A percentile compares a stretch with the other conserved stretches of the same genome.
Evolutionary conservation across 2,329 filamentous ascomycete genomes (phyloP).

Genomic region (Magnaporthiopsis incrustans): DNA sequence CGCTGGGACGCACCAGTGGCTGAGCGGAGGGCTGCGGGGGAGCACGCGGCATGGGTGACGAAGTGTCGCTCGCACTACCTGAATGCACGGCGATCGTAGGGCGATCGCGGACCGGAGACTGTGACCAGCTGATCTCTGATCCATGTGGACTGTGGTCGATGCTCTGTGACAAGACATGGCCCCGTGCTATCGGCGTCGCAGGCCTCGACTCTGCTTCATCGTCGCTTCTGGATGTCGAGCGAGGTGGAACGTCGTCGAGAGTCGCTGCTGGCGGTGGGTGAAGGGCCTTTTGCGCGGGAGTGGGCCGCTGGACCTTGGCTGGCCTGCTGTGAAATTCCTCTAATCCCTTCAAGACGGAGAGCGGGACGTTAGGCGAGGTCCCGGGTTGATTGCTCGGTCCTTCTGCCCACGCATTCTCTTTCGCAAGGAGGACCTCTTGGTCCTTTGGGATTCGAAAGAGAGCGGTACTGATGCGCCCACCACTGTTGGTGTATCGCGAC

Average conservation of each 20-base stretch:
- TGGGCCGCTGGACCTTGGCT: neutral
- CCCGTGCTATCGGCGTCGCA: neutral
- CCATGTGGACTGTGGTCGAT: neutral
- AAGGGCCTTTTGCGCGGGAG: too few species aligned
- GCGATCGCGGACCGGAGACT: neutral
- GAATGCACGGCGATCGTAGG: neutral
- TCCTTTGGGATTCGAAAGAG: constrained; percentile 27
- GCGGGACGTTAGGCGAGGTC: constrained; percentile 25
- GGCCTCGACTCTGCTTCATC: neutral
- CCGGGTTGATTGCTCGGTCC: constrained; percentile 17
- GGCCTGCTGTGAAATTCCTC: constrained; percentile 13
- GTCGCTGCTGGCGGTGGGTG: neutral
- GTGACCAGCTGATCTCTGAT: neutral
- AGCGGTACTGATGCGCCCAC: constrained; percentile 15
- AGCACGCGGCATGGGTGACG: neutral
- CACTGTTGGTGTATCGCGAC: neutral
- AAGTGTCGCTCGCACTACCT: neutral
- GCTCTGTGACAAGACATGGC: neutral
- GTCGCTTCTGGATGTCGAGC: neutral
- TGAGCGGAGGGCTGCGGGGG: neutral
- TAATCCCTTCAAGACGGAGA: constrained; percentile 25
- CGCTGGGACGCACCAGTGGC: too few species aligned
- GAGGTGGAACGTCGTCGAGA: neutral
- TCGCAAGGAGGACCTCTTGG: constrained; percentile 29
- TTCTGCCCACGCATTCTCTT: constrained; percentile 28